Percentiles rank a stretch among this genome's conserved stretches.
Conservation (phyloP, 106 monocot species). For the Amphibolis antarctica region DNA sequence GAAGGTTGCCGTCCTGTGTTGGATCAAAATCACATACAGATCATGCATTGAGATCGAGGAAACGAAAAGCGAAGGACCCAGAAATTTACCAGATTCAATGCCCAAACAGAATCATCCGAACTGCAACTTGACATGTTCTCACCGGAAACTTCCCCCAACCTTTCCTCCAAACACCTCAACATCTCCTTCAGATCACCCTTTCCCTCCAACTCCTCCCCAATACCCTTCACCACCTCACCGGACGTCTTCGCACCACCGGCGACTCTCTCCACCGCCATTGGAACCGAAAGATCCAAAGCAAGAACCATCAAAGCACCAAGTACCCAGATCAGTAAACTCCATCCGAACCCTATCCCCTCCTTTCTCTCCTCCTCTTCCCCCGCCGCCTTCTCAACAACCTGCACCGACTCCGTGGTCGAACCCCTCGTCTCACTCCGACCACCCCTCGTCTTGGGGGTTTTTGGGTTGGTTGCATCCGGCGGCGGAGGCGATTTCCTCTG, state of each 20-base stretch:
- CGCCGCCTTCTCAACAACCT: neutral
- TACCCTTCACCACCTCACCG: conserved; percentile 22
- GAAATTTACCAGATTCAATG: conserved; percentile 34
- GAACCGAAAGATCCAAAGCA: conserved; percentile 24
- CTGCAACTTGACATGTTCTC: conserved; percentile 33
- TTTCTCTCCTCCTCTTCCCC: conserved; percentile 5
- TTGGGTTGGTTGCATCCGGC: too few species aligned
- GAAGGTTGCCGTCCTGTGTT: conserved; percentile 33
- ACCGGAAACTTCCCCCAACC: conserved; percentile 16
- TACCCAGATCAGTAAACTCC: conserved; percentile 10
- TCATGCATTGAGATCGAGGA: neutral
- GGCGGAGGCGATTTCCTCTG: neutral
- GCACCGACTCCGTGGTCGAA: conserved; percentile 45
- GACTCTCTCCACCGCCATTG: conserved; percentile 8
- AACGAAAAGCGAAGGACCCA: neutral
- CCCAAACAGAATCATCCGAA: conserved; percentile 40
- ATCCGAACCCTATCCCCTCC: neutral
- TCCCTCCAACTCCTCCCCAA: conserved; percentile 28
- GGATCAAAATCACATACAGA: too few species aligned
- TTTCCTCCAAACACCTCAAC: conserved; percentile 31
- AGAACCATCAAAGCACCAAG: conserved; percentile 15
- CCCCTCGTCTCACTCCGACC: neutral
- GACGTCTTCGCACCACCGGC: conserved; percentile 28
- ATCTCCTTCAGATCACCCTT: conserved; percentile 25
- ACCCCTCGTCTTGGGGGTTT: neutral